phyloP scores from a whole-genome alignment of 2,329 filamentous ascomycete species.

The Calonectria crousiana region DNA sequence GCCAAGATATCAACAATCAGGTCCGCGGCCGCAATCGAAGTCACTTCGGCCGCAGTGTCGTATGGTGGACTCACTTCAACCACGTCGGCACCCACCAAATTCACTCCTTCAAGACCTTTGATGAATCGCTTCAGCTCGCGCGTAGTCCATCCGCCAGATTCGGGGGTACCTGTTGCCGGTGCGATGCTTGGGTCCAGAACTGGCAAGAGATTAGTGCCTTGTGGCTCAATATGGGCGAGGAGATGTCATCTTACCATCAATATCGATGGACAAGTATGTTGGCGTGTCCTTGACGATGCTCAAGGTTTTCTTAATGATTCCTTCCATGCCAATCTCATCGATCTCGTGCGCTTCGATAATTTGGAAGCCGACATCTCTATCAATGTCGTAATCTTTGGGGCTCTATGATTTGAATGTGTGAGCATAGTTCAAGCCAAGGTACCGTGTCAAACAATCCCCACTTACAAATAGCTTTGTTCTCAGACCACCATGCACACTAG shows the following conservation, averaged over 20 bases:
- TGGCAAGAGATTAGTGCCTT: neutral
- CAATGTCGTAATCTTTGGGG: conserved; percentile 20
- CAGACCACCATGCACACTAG: neutral
- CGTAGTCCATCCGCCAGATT: conserved; percentile 15
- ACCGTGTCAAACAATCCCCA: neutral
- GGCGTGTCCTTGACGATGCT: conserved; percentile 1
- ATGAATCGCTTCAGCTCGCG: conserved; percentile 18
- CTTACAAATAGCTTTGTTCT: neutral
- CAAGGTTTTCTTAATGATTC: neutral
- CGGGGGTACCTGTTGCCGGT: conserved; percentile 10
- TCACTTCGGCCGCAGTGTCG: neutral
- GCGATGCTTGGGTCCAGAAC: conserved; percentile 12
- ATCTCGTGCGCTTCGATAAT: conserved; percentile 18
- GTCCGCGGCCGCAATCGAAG: neutral
- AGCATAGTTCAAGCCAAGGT: neutral
- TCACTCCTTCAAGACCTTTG: neutral
- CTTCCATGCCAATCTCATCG: neutral
- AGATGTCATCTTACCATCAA: neutral
- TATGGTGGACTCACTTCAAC: conserved; percentile 9
- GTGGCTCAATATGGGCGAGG: accelerated
- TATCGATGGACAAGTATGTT: conserved; percentile 14
- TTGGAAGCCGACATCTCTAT: conserved; percentile 6
- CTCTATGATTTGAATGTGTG: neutral
- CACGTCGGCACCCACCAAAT: conserved; percentile 15
- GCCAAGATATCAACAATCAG: neutral